Base-by-base conservation (phyloP, 2,329 filamentous ascomycete genomes). In the Corynespora cassiicola region DNA sequence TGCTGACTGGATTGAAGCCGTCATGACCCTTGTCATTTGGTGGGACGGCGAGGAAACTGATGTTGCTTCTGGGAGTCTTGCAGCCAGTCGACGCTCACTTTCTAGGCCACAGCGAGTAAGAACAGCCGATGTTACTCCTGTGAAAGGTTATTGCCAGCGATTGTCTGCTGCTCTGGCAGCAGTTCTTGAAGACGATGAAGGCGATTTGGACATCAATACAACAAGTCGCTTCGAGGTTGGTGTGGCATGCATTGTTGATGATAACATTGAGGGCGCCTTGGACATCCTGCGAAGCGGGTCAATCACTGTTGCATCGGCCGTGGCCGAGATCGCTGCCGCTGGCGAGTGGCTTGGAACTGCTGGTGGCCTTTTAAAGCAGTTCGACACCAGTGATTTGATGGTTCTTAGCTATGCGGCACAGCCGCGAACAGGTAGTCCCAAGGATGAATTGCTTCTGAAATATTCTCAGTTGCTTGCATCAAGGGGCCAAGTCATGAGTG, bases 1-100 rank as follows among this genome's bases (percentile, higher is more conserved):
- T 1, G 85, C 92, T 58, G 91, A 96, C 67, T 97, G 92, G 92
- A 84, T 92, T 34, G 92, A 97, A 72, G 91, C 90, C 0, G 87
- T 86, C 0, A 72, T 96, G 43, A 88, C 86, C 2, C 73, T 97
- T 32, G 85, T 91, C 20, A 85, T 87, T 5, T 97, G 92, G 92
- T 96, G 91, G 90, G 86, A 95, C 61, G 89, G 94, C 45, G 81
- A 84, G 43, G 78, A 84, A 7, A 73, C 76, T 10, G 70, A 74
- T 1, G 51, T 69, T 18, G 50, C 65, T 1, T 59, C 67, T 23
- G 71, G 66, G 34, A 75, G 68, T 48, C 63, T 77, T 20, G 67
- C 67, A 33, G 67, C 65, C n/a, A 75, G 69, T 42, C 70, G 73
- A 37, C 71, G 69, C 22, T 70, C 70, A 9, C 45, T 73, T 34